Evolutionary conservation across 805 yeast genomes (phyloP).

Genomic region (Ogataea polymorpha): DNA sequence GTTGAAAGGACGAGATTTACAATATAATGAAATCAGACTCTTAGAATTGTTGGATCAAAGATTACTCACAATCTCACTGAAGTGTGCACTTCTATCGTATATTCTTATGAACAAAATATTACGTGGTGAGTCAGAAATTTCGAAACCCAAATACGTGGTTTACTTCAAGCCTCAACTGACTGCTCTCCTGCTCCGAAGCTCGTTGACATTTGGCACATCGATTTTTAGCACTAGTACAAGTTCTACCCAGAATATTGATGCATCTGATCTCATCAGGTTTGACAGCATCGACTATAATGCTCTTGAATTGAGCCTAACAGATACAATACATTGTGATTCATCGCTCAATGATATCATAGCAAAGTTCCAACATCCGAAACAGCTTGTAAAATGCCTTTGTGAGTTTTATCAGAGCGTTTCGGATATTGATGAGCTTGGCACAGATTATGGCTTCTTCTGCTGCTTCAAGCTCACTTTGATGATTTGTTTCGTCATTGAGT

Average conservation of each 20-base stretch:
- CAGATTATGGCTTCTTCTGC: conserved; percentile 19
- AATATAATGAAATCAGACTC: conserved; percentile 1
- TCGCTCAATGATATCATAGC: neutral
- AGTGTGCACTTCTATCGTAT: conserved; percentile 5
- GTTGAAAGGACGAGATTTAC: conserved; percentile 3
- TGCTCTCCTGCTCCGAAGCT: conserved; percentile 1
- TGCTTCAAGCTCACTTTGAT: conserved; percentile 17
- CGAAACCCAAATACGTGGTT: conserved; percentile 2
- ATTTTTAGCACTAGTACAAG: neutral
- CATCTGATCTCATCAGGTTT: neutral
- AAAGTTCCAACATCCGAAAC: conserved; percentile 13
- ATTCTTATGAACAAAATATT: conserved; percentile 3
- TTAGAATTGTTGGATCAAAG: conserved; percentile 2
- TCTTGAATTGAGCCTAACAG: neutral
- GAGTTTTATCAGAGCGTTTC: conserved; percentile 14
- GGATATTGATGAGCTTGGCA: conserved; percentile 1
- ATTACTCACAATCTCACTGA: neutral
- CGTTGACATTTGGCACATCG: conserved; percentile 2
- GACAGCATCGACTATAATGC: neutral
- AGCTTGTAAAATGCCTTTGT: conserved; percentile 13
- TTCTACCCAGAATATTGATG: neutral
- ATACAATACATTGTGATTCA: neutral
- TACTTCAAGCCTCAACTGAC: conserved; percentile 10
- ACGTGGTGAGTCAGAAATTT: conserved; percentile 6
- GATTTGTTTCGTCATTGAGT: conserved; percentile 19